Evolutionary conservation across 108 stramenopile genomes (phyloP), one percentile per base, ranked within the genome.

Genomic region (Chaetoceros tenuissimus): DNA sequence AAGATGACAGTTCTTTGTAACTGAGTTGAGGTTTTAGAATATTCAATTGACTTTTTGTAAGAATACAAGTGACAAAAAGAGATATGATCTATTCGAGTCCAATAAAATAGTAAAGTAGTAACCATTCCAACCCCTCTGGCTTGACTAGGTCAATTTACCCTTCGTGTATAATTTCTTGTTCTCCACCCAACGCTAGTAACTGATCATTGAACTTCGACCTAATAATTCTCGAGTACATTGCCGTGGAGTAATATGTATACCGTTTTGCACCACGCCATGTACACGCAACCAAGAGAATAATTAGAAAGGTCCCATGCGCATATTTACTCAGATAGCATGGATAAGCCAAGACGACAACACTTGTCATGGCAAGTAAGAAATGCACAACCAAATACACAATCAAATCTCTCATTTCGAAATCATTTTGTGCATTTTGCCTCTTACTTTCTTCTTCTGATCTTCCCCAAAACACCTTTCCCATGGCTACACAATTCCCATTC

Each of bases 181-280:
- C n/a, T n/a, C n/a, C n/a, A n/a, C n/a, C n/a, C n/a, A n/a, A n/a
- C n/a, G n/a, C n/a, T n/a, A n/a, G n/a, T n/a, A n/a, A n/a, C n/a
- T n/a, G n/a, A n/a, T n/a, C n/a, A n/a, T n/a, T n/a, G n/a, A n/a
- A n/a, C n/a, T n/a, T n/a, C n/a, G n/a, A n/a, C n/a, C n/a, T n/a
- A n/a, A n/a, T n/a, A n/a, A n/a, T n/a, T n/a, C n/a, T n/a, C n/a
- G n/a, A n/a, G 51, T 79, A 75, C 74, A 79, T 75, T 21, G 48
- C 51, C 5, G 77, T 79, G 10, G 63, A 52, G 24, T 79, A 79
- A 66, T 79, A 79, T 3, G 78, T 69, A 40, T 80, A 80, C 22
- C 79, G 58, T 28, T 53, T 52, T 23, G 66, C 64, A 28, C 79
- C 79, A 49, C 79, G 62, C 24, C 50, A 46, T 45, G 71, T 73